These are phyloP conservation scores for Krasilnikovozyma curviuscula DNA, from an alignment of 768 basidiomycete species.

Conservation along the genomic window DNA sequence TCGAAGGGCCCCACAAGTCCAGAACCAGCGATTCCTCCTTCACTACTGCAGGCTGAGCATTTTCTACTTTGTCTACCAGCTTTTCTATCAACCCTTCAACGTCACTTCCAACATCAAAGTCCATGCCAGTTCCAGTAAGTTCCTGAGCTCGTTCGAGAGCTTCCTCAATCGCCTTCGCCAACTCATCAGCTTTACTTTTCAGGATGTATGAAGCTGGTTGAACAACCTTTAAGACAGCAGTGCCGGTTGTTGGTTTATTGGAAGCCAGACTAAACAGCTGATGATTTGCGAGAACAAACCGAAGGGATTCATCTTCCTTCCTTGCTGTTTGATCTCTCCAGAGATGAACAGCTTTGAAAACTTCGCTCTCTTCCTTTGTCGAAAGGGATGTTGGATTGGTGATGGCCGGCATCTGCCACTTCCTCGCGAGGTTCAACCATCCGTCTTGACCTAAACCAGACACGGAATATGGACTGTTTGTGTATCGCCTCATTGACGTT, in stretches of 20 bases:
- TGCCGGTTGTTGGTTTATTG: constrained; percentile 44
- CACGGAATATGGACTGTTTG: constrained; percentile 49
- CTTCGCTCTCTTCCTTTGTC: constrained; percentile 29
- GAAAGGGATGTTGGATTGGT: neutral
- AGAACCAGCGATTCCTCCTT: neutral
- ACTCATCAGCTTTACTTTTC: constrained; percentile 41
- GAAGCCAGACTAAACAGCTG: constrained; percentile 39
- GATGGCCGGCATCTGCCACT: constrained; percentile 44
- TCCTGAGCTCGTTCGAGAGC: constrained; percentile 27
- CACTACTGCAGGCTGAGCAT: neutral
- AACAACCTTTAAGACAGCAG: constrained; percentile 42
- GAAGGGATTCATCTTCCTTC: constrained; percentile 54
- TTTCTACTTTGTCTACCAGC: constrained; percentile 5
- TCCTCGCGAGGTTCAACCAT: constrained; percentile 57
- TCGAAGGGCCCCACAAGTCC: neutral
- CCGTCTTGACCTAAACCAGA: constrained; percentile 47
- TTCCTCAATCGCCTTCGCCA: constrained; percentile 42
- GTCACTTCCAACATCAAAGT: constrained; percentile 7
- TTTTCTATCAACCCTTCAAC: constrained; percentile 17
- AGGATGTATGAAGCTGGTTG: constrained; percentile 44
- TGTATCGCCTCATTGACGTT: constrained; percentile 54
- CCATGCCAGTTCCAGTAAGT: neutral
- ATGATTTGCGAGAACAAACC: constrained; percentile 60
- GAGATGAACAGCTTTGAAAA: constrained; percentile 52
- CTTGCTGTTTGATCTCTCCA: constrained; percentile 69